Evolutionary conservation across 2,329 filamentous ascomycete species (phyloP).

Genomic region (Uncinocarpus reesii): DNA sequence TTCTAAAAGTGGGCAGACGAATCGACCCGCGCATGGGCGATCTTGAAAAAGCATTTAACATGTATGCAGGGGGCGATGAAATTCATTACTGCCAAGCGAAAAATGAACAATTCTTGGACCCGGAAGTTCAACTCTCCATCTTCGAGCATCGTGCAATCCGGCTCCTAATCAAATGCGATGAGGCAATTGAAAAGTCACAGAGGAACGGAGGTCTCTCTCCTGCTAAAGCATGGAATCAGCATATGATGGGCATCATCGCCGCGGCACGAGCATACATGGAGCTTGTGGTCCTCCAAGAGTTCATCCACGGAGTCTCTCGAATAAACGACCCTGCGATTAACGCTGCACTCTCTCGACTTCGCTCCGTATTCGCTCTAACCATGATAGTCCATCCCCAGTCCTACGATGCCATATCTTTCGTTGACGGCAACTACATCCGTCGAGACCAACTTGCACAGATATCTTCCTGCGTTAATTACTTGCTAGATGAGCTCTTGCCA

Average conservation of each 20-base stretch:
- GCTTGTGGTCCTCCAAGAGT: conserved; percentile 20
- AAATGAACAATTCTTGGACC: conserved; percentile 18
- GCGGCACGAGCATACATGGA: conserved; percentile 23
- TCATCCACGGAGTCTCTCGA: conserved; percentile 14
- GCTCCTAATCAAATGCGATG: conserved; percentile 12
- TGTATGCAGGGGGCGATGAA: neutral
- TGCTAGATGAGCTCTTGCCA: conserved; percentile 19
- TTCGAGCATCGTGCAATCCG: conserved; percentile 22
- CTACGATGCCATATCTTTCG: conserved; percentile 22
- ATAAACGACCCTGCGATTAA: conserved; percentile 11
- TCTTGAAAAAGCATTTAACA: conserved; percentile 3
- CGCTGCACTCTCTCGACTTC: conserved; percentile 13
- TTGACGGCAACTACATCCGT: conserved; percentile 21
- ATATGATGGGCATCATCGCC: conserved; percentile 23
- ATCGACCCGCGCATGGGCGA: conserved; percentile 5
- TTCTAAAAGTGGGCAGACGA: conserved; percentile 9
- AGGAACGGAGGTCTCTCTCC: conserved; percentile 7
- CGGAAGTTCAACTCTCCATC: conserved; percentile 19
- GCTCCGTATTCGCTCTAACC: conserved; percentile 18
- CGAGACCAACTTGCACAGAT: conserved; percentile 17
- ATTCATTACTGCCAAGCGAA: conserved; percentile 13
- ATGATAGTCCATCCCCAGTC: conserved; percentile 21
- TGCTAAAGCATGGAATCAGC: conserved; percentile 22
- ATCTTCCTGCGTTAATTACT: conserved; percentile 12
- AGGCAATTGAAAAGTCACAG: conserved; percentile 9